phyloP scores from a whole-genome alignment of 2,329 filamentous ascomycete genomes.

The Microdochium bolleyi region DNA sequence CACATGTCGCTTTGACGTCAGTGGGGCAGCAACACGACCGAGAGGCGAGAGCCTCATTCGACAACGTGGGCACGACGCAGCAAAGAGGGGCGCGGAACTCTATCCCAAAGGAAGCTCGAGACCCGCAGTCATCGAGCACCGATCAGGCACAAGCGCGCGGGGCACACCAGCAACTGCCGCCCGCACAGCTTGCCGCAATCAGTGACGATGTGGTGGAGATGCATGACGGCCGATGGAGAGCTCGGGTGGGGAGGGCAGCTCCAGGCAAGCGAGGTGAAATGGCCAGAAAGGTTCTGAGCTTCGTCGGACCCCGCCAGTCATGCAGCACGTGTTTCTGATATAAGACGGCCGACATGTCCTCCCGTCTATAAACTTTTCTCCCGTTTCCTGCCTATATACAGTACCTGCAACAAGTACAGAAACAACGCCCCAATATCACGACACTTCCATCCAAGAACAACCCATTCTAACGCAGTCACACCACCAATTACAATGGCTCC shows the following conservation, averaged over 20 bases:
- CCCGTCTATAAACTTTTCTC: too few relatives aligned
- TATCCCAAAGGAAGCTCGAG: neutral
- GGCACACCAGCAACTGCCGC: neutral
- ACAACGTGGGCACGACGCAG: neutral
- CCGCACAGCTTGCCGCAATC: neutral
- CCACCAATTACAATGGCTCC: conserved; percentile 30
- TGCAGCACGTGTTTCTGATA: too few relatives aligned
- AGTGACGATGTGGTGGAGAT: neutral
- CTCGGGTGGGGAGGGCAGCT: neutral
- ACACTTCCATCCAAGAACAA: too few relatives aligned
- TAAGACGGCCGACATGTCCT: too few relatives aligned
- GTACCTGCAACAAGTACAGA: neutral
- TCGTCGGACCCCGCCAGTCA: too few relatives aligned
- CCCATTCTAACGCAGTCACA: neutral
- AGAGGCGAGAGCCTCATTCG: neutral
- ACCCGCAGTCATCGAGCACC: neutral
- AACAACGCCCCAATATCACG: too few relatives aligned
- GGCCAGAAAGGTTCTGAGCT: too few relatives aligned
- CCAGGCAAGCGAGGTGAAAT: too few relatives aligned
- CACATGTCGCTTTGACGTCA: conserved; percentile 1
- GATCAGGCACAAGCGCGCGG: neutral
- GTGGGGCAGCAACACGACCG: neutral
- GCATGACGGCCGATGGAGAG: neutral
- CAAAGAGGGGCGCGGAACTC: neutral
- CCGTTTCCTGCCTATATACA: neutral